These are phyloP conservation scores for Penicillium silybi DNA, from an alignment of 495 filamentous ascomycete species.

Conservation along the genomic window DNA sequence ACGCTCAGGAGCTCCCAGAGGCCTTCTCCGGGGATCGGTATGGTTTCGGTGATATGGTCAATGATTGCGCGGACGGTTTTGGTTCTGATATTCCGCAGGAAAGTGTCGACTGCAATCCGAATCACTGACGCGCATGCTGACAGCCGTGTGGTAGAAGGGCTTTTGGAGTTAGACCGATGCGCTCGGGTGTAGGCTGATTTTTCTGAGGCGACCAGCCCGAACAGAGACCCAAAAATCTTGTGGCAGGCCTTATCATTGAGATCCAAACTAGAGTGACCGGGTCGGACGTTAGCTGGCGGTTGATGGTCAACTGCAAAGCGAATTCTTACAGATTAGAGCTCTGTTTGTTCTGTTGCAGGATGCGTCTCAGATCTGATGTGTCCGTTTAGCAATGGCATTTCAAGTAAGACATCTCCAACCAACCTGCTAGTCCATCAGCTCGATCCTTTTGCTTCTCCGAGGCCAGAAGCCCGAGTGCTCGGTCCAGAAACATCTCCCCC, in stretches of 20 bases:
- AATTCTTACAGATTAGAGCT: constrained; percentile 52
- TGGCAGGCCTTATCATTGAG: constrained; percentile 76
- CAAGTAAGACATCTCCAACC: constrained; percentile 1
- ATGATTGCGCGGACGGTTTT: constrained; percentile 75
- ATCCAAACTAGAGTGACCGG: constrained; percentile 32
- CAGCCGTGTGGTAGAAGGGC: constrained; percentile 53
- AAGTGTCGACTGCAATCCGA: constrained; percentile 64
- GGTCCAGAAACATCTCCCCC: constrained; percentile 38
- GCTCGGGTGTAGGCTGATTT: constrained; percentile 59
- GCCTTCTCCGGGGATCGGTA: constrained; percentile 55
- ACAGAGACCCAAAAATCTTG: constrained; percentile 76
- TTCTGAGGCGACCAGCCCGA: constrained; percentile 62
- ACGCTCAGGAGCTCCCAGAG: constrained; percentile 67
- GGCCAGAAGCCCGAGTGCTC: constrained; percentile 37
- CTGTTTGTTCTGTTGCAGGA: constrained; percentile 57
- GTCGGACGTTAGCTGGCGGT: constrained; percentile 13
- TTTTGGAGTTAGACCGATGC: constrained; percentile 44
- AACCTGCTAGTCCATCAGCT: constrained; percentile 50
- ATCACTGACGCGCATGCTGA: constrained; percentile 68
- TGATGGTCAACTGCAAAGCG: background rate
- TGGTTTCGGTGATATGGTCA: constrained; percentile 74
- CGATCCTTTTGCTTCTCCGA: constrained; percentile 55
- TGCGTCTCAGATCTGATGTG: constrained; percentile 53
- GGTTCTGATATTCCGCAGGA: constrained; percentile 60
- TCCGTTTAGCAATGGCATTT: background rate